phyloP scores from a whole-genome alignment of 768 basidiomycete genomes.

The Podaxis rugospora region DNA sequence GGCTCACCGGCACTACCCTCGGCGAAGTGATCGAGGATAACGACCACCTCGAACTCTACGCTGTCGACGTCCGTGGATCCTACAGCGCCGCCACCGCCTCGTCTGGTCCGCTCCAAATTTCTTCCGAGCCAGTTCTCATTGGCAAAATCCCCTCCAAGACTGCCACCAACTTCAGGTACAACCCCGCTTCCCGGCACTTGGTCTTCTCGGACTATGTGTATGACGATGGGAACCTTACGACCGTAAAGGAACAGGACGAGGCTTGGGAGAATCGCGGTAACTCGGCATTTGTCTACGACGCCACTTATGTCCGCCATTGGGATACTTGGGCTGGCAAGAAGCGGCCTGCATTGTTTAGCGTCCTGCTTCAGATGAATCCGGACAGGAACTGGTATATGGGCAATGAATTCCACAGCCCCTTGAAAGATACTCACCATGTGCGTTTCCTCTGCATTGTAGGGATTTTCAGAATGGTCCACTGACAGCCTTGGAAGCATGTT shows the following conservation, averaged over 20 bases:
- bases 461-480: neutral
- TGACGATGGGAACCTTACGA: constrained; percentile 65
- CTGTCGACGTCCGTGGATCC: constrained; percentile 48
- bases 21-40: constrained; percentile 60
- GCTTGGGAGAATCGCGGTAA: constrained; percentile 70
- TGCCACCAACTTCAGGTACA: constrained; percentile 69
- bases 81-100: constrained; percentile 21
- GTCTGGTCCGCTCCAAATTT: constrained; percentile 24
- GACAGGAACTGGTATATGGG: constrained; percentile 53
- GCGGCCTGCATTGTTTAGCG: constrained; percentile 66
- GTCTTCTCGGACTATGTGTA: constrained; percentile 87
- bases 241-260: constrained; percentile 66
- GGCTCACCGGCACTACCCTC: constrained; percentile 69
- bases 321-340: constrained; percentile 74
- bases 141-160: constrained; percentile 67
- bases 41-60: constrained; percentile 55
- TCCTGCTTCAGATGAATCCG: constrained; percentile 44
- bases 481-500: constrained; percentile 37
- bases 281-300: constrained; percentile 67
- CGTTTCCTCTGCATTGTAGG: constrained; percentile 17
- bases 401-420: constrained; percentile 48
- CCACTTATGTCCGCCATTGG: constrained; percentile 73
- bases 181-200: constrained; percentile 49
- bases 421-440: constrained; percentile 71
- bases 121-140: constrained; percentile 42